Percentiles rank a stretch among this genome's conserved stretches.
Evolutionary conservation across 2,329 filamentous ascomycete species (phyloP).

Genomic region (Fusarium armeniacum): DNA sequence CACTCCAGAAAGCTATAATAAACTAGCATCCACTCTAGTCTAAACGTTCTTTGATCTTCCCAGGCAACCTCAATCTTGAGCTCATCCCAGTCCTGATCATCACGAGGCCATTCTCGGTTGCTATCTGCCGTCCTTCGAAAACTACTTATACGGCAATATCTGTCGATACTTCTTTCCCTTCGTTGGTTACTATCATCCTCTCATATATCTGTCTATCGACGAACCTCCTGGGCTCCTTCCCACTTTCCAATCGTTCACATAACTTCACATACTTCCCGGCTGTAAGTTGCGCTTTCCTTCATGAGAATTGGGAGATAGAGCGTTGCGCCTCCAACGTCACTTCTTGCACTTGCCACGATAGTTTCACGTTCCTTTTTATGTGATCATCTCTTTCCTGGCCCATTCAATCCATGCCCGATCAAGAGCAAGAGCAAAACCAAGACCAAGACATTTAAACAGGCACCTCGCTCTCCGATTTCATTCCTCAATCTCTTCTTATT

Average conservation of each 20-base stretch:
- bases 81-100: constrained; percentile 11
- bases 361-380: constrained; percentile 9
- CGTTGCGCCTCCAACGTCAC: constrained; percentile 37
- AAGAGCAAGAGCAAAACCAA: too few relatives aligned
- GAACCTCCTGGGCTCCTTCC: neutral
- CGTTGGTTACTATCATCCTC: neutral
- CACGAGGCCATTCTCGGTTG: constrained; percentile 26
- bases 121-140: constrained; percentile 10
- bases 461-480: constrained; percentile 22
- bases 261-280: constrained; percentile 2
- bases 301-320: neutral
- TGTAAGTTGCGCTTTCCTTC: constrained; percentile 19
- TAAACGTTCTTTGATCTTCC: constrained; percentile 14
- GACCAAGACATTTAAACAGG: constrained; percentile 39
- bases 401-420: constrained; percentile 1
- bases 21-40: constrained; percentile 21
- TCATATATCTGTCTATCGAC: neutral
- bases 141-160: constrained; percentile 7
- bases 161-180: constrained; percentile 1
- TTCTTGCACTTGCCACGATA: constrained; percentile 21
- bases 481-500: constrained; percentile 14
- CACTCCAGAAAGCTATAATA: constrained; percentile 26
- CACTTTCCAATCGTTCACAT: neutral
- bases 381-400: constrained; percentile 9
- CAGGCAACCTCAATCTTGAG: constrained; percentile 5